These are phyloP conservation scores for Volutella citrinella DNA, from an alignment of 2,329 filamentous ascomycete species.

Conservation along the genomic window DNA sequence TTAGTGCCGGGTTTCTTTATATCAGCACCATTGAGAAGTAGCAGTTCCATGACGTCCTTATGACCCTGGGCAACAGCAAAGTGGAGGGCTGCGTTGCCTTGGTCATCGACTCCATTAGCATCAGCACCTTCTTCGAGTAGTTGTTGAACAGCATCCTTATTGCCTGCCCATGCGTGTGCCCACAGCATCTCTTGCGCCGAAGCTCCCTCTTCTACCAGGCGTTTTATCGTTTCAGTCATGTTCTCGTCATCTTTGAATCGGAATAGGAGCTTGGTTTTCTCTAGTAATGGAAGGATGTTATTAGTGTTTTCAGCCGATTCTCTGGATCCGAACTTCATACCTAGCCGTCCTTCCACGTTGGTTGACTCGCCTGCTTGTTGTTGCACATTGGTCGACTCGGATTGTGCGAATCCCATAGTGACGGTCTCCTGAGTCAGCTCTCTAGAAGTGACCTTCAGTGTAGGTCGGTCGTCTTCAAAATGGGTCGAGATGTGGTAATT, in stretches of 20 bases:
- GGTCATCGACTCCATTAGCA: not conserved
- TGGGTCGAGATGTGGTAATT: not conserved
- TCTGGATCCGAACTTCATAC: no score
- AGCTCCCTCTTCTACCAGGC: not conserved
- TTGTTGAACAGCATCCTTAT: not conserved
- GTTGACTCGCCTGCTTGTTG: no score
- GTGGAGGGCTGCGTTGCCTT: not conserved
- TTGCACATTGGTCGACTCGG: no score
- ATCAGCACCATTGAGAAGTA: no score
- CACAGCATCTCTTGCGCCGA: not conserved
- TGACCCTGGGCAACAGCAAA: no score
- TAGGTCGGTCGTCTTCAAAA: not conserved
- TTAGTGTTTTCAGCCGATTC: no score
- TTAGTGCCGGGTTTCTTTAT: no score
- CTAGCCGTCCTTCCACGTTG: no score
- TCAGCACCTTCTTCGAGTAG: conserved; percentile 1
- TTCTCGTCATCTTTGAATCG: not conserved
- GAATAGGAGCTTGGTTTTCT: no score
- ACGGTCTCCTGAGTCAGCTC: not conserved
- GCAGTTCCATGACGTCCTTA: no score
- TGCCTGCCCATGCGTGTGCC: not conserved
- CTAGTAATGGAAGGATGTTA: no score
- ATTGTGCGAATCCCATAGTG: not conserved
- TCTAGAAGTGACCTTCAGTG: not conserved
- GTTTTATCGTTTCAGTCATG: not conserved